Evolutionary conservation across 208 protist genomes (phyloP), one percentile per base, ranked within the genome.

Genomic region (Angomonas desouzai): DNA sequence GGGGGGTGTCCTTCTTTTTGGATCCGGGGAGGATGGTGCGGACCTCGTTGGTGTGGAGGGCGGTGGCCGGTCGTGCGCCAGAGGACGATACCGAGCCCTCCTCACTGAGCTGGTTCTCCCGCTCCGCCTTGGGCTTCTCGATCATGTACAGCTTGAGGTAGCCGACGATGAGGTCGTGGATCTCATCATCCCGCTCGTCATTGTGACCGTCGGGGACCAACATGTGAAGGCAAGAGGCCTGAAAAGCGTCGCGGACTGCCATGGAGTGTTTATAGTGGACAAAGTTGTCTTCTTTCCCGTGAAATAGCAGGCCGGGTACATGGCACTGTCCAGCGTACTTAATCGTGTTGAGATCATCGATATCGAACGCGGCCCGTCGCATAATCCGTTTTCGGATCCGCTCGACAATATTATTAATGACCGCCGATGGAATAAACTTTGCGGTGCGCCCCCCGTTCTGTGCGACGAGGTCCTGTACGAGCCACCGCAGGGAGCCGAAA

Each of bases 161-260:
- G 40, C 76, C 75, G 18, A 40, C 74, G 43, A 95, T 95, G 10
- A 80, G 66, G 22, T 93, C 66, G n/a, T 86, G 75, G 25, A 94
- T 85, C 18, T 85, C 75, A 13, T 79, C 67, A 23, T 77, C 78
- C n/a, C 96, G 81, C 38, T 93, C 79, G 63, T 87, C 83, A 62
- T 98, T 98, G 84, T 98, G 96, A 38, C 89, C 92, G 34, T 94
- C 96, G 0, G 81, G 75, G 6, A 96, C 79, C 10, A 95, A 29
- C 57, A 81, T 66, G 48, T 92, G 82, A 33, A 94, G 32, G 70
- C 84, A 93, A 25, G 75, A 66, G 0, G 70, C 86, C 28, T 47
- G 68, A 58, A 90, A 91, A 16, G 74, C 67, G 34, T 87, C 69
- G 25, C 61, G 64, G 20, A 98, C 76, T 23, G 57, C 59, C 48